These are phyloP conservation scores for Amanita pseudoporphyria DNA, from an alignment of 768 basidiomycete genomes.

Conservation along the genomic window DNA sequence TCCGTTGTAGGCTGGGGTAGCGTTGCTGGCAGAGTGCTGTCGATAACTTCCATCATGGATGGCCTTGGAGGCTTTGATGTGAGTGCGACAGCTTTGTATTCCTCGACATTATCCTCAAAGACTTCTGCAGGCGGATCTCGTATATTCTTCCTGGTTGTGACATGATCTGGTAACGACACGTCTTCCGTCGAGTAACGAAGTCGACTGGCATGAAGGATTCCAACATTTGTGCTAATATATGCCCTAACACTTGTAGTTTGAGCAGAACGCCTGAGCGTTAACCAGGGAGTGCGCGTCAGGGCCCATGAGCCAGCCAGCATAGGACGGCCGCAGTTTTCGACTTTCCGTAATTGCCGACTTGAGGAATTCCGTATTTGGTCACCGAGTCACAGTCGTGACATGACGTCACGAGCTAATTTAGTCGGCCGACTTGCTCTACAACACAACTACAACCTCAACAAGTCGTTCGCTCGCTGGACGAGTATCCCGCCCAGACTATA, in stretches of 20 bases:
- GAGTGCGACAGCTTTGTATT: constrained; percentile 16
- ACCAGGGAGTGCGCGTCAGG: constrained; percentile 20
- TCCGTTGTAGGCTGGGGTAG: constrained; percentile 18
- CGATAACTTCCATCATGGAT: constrained; percentile 18
- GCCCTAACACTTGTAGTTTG: neutral
- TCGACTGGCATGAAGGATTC: neutral
- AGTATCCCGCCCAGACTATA: constrained; percentile 23
- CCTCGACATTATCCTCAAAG: constrained; percentile 23
- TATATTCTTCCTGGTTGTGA: neutral
- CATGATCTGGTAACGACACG: neutral
- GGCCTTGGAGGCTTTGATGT: constrained; percentile 10
- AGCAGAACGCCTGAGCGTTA: constrained; percentile 11
- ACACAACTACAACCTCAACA: constrained; percentile 10
- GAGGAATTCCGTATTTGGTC: constrained; percentile 7
- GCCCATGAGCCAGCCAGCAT: constrained; percentile 29
- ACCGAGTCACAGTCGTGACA: constrained; percentile 5
- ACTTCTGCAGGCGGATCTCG: constrained; percentile 5
- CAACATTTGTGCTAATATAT: neutral
- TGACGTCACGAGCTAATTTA: constrained; percentile 14
- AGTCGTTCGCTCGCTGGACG: constrained; percentile 34
- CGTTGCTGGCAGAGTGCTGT: constrained; percentile 19
- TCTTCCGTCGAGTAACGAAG: neutral
- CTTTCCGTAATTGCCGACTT: no score
- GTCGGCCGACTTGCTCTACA: no score
- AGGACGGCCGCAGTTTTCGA: constrained; percentile 2